Conservation (phyloP, 495 filamentous ascomycete genomes). For the Elasticomyces elasticus region DNA sequence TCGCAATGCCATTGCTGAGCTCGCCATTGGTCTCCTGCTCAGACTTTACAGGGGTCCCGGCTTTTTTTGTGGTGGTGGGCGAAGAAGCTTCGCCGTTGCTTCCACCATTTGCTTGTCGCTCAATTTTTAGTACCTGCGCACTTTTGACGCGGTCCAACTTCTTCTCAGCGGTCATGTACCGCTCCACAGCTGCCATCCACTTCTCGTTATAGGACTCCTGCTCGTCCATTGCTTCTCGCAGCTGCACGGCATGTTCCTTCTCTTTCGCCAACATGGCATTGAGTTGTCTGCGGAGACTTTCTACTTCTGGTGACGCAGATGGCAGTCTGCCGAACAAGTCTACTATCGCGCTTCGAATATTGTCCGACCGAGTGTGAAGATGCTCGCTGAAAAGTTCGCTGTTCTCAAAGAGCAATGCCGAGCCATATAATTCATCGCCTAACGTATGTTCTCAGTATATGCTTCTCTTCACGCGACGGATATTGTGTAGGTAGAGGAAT, state of each 20-base stretch:
- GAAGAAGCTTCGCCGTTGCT: constrained; percentile 37
- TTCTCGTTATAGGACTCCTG: constrained; percentile 76
- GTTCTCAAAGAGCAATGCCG: constrained; percentile 54
- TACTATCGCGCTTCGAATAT: constrained; percentile 53
- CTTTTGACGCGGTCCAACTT: constrained; percentile 82
- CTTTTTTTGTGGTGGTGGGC: constrained; percentile 14
- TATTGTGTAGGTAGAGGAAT: not conserved
- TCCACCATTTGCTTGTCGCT: constrained; percentile 70
- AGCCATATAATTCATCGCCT: constrained; percentile 41
- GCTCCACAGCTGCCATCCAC: constrained; percentile 71
- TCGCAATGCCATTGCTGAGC: constrained; percentile 38
- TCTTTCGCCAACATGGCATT: constrained; percentile 65
- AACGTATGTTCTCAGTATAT: constrained; percentile 15
- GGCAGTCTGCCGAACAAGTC: constrained; percentile 40
- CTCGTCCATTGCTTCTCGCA: constrained; percentile 66
- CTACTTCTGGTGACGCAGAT: constrained; percentile 48
- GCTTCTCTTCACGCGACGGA: constrained; percentile 6
- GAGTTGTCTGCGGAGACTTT: constrained; percentile 62
- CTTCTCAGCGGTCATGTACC: constrained; percentile 91
- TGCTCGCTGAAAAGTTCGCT: constrained; percentile 68
- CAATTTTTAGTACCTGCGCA: constrained; percentile 79
- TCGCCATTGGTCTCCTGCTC: constrained; percentile 51
- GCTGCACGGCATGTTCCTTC: constrained; percentile 65
- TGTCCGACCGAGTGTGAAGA: constrained; percentile 49
- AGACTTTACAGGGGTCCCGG: constrained; percentile 19